These are phyloP conservation scores for Hygrophoropsis aurantiaca DNA, from an alignment of 768 basidiomycete genomes.

Conservation along the genomic window DNA sequence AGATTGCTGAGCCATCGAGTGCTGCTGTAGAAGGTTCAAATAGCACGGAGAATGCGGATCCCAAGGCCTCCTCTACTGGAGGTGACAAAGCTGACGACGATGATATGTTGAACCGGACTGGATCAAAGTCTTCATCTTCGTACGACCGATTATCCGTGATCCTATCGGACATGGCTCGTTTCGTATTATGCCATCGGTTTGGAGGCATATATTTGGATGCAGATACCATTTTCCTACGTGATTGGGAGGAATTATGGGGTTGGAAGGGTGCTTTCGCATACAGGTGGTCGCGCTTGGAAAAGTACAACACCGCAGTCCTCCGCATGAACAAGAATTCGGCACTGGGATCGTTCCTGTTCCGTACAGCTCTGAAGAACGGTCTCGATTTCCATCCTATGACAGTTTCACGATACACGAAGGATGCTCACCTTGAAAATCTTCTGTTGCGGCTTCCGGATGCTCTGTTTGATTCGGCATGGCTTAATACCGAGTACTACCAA, in stretches of 20 bases:
- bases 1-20: constrained; percentile 21
- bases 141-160: constrained; percentile 94
- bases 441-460: constrained; percentile 92
- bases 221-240: constrained; percentile 91
- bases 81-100: constrained; percentile 40
- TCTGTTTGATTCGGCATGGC: constrained; percentile 95
- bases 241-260: constrained; percentile 99
- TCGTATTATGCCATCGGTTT: constrained; percentile 94
- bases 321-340: constrained; percentile 92
- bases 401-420: constrained; percentile 85
- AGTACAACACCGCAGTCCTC: constrained; percentile 96
- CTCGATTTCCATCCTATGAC: constrained; percentile 98
- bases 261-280: constrained; percentile 97
- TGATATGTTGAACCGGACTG: constrained; percentile 75
- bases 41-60: constrained; percentile 16
- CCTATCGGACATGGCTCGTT: constrained; percentile 95
- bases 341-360: constrained; percentile 89
- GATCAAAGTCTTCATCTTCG: constrained; percentile 82
- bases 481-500: constrained; percentile 91
- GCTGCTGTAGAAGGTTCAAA: constrained; percentile 18
- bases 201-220: constrained; percentile 97
- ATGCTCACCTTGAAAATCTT: constrained; percentile 81
- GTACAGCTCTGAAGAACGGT: constrained; percentile 89
- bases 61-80: constrained; percentile 20
- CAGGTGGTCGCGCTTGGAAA: constrained; percentile 88